Conservation (phyloP, 2,329 filamentous ascomycete species). For the Myriosclerotinia curreyana region DNA sequence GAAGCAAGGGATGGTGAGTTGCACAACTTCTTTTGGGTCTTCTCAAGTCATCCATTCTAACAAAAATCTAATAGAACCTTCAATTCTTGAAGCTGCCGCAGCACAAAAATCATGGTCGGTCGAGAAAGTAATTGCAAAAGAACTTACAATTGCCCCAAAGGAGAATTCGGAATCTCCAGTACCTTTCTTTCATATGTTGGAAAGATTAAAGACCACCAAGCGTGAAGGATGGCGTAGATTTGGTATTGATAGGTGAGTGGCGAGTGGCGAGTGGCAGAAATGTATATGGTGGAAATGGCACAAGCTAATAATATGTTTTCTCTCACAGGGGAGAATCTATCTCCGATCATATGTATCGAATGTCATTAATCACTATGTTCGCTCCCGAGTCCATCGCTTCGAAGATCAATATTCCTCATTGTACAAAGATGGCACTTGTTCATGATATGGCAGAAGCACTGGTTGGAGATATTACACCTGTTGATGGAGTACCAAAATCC, state of each 20-base stretch:
- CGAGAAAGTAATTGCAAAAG: conserved; percentile 58
- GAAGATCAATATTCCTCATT: conserved; percentile 73
- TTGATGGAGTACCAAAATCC: conserved; percentile 77
- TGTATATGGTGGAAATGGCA: not conserved
- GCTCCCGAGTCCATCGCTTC: conserved; percentile 71
- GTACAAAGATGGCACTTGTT: conserved; percentile 91
- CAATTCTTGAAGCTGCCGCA: conserved; percentile 1
- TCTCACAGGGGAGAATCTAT: conserved; percentile 74
- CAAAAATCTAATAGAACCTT: conserved; percentile 8
- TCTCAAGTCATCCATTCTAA: not conserved
- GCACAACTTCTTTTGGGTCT: not conserved
- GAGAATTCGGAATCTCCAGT: conserved; percentile 68
- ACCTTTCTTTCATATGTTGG: conserved; percentile 90
- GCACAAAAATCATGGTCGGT: conserved; percentile 48
- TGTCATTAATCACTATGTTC: conserved; percentile 94
- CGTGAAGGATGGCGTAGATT: conserved; percentile 95
- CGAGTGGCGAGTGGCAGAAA: too few relatives aligned
- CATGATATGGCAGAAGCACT: conserved; percentile 97
- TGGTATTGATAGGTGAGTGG: conserved; percentile 58
- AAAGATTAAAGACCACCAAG: conserved; percentile 92
- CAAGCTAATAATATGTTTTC: not conserved
- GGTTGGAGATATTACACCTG: conserved; percentile 94
- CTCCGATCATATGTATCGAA: conserved; percentile 98
- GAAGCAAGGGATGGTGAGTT: conserved; percentile 10
- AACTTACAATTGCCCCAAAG: conserved; percentile 58